Conservation (phyloP, 768 basidiomycete genomes). For the Postia placenta region DNA sequence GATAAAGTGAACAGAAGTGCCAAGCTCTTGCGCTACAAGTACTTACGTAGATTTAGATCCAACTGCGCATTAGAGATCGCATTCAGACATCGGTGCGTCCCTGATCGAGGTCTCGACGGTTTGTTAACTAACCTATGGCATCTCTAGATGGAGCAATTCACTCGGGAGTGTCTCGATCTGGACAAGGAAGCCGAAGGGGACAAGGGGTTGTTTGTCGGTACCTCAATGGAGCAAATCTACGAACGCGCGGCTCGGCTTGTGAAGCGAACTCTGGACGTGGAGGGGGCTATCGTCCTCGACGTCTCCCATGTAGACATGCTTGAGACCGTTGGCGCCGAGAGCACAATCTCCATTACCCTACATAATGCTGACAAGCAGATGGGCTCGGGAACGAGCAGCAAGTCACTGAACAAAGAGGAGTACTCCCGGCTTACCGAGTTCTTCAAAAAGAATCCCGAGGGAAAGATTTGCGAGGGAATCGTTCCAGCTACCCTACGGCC, state of each 20-base stretch:
- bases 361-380: conserved; percentile 59
- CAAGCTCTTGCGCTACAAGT: not conserved
- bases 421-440: conserved; percentile 72
- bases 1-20: conserved; percentile 59
- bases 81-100: conserved; percentile 79
- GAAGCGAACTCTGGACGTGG: conserved; percentile 84
- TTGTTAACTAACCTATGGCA: not conserved
- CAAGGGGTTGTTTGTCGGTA: conserved; percentile 19
- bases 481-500: conserved; percentile 78
- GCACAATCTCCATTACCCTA: conserved; percentile 60
- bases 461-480: conserved; percentile 82
- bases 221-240: conserved; percentile 84
- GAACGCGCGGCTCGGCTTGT: conserved; percentile 87
- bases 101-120: not conserved
- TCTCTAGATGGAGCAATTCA: conserved; percentile 87
- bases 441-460: conserved; percentile 76
- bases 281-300: conserved; percentile 89
- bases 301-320: conserved; percentile 86
- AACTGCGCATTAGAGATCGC: conserved; percentile 81
- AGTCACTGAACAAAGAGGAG: conserved; percentile 54
- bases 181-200: conserved; percentile 50
- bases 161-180: conserved; percentile 89
- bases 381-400: conserved; percentile 43
- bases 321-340: conserved; percentile 58
- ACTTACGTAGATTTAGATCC: conserved; percentile 75